phyloP scores from a whole-genome alignment of 768 basidiomycete genomes.

The Pleurotus salmoneostramineus region DNA sequence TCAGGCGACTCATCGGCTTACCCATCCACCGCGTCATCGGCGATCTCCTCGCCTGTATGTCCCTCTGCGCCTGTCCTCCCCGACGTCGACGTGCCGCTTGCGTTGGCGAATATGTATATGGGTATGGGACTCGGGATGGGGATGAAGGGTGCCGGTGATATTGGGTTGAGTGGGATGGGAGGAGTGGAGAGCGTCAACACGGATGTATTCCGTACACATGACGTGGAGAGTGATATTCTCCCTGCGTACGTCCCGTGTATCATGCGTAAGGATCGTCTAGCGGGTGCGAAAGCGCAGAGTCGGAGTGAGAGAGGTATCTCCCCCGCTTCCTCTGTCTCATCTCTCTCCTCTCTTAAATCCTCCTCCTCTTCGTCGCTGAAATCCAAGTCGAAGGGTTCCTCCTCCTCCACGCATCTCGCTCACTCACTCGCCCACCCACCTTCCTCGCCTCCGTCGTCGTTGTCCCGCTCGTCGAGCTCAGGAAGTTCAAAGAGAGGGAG shows the following conservation, averaged over 20 bases:
- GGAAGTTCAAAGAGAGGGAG: conserved; percentile 16
- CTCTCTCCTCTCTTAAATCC: too few relatives aligned
- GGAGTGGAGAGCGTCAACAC: background rate
- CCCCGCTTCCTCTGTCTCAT: background rate
- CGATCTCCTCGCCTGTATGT: conserved; percentile 1
- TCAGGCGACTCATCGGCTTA: background rate
- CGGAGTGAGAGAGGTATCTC: conserved; percentile 2
- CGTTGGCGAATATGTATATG: background rate
- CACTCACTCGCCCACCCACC: background rate
- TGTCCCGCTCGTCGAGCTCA: too few relatives aligned
- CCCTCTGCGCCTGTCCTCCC: conserved; percentile 1
- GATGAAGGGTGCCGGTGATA: too few relatives aligned
- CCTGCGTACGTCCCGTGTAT: conserved; percentile 3
- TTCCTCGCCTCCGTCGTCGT: too few relatives aligned
- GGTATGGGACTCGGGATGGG: too few relatives aligned
- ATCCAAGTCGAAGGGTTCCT: background rate
- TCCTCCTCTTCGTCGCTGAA: background rate
- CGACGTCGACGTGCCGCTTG: background rate
- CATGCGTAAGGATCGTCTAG: conserved; percentile 2
- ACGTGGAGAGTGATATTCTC: background rate
- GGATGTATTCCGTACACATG: background rate
- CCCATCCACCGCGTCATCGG: background rate
- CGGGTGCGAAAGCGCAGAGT: background rate
- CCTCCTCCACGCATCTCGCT: background rate
- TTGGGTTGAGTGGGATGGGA: too few relatives aligned